Base-by-base conservation (phyloP, 2,329 filamentous ascomycete genomes). In the Diplodia intermedia region DNA sequence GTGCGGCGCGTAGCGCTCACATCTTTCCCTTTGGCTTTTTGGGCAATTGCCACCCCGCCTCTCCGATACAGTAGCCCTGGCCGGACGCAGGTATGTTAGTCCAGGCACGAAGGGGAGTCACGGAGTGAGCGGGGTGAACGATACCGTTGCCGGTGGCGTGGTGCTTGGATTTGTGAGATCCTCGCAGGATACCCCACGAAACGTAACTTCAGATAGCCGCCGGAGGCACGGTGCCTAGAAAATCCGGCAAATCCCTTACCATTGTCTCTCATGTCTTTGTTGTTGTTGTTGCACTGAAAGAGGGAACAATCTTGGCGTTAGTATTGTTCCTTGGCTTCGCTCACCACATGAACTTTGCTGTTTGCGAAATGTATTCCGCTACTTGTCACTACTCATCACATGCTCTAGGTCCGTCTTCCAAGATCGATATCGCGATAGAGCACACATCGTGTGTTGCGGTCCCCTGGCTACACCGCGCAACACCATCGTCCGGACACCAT, bases 231-330 rank as follows among this genome's bases (percentile, higher is more conserved):
- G 60, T 14, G 14, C 29, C 12, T 63, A 47, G 60, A 29, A 38
- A 36, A 18, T 12, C 14, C 43, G 26, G 60, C 3, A 18, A 18
- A 29, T 50, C 18, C 57, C 40, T 26, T 29, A 50, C 57, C 47
- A 38, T 60, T 33, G 43, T 31, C 50, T n/a, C 52, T 33, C 18
- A 8, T 49, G 65, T 43, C 65, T 67, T 67, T 67, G 65, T 67
- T 60, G 29, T 67, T 60, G 29, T 38, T 67, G 29, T 38, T 67
- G 18, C 54, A 52, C 43, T 67, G 65, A 67, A 66, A 66, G 65
- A 52, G 36, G 29, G 38, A 3, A 12, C 20, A 31, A 31, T 20
- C 63, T 67, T 60, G 65, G 65, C 65, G 53, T 57, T 67, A 15
- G 12, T 6, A 67, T 67, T 67, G 65, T 67, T 50, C 11, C 55